Conservation (phyloP, 1,284 basidiomycete species). For the Cryptococcus sp. region DNA sequence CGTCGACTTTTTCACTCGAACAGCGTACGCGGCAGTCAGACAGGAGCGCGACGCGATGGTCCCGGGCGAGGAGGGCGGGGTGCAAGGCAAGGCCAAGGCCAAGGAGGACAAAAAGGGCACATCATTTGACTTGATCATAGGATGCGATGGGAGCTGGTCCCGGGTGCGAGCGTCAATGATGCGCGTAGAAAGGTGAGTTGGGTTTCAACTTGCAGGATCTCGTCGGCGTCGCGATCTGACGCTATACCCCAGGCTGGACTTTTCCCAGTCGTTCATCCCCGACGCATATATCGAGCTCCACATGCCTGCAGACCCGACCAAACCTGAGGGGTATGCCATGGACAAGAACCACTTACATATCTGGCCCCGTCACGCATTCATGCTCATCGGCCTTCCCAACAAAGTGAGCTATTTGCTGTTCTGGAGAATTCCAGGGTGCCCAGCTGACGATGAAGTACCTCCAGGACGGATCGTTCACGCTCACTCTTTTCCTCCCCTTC, state of each 20-base stretch:
- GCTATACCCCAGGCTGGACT: conserved; percentile 71
- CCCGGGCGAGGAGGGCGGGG: conserved; percentile 32
- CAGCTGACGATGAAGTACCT: conserved; percentile 1
- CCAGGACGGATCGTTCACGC: conserved; percentile 54
- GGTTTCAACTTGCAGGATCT: background rate
- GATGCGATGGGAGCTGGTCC: conserved; percentile 85
- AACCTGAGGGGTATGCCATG: conserved; percentile 66
- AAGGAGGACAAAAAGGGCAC: conserved; percentile 48
- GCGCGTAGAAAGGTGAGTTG: conserved; percentile 73
- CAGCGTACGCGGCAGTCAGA: conserved; percentile 30
- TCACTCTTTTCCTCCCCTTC: conserved; percentile 86
- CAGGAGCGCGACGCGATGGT: conserved; percentile 5
- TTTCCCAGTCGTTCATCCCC: conserved; percentile 87
- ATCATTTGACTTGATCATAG: conserved; percentile 79
- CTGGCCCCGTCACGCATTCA: conserved; percentile 97
- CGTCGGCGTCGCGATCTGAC: background rate
- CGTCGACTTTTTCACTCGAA: conserved; percentile 62
- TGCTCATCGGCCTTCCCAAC: conserved; percentile 97
- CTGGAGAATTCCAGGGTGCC: background rate
- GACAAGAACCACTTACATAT: conserved; percentile 97
- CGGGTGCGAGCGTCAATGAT: conserved; percentile 82
- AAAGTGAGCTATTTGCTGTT: conserved; percentile 58
- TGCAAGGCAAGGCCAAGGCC: conserved; percentile 11
- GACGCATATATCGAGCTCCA: conserved; percentile 95
- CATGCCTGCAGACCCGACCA: conserved; percentile 74